Percentiles rank a stretch among this genome's conserved stretches.
phyloP scores from a whole-genome alignment of 345 rosid genomes.

The Linum tenue region DNA sequence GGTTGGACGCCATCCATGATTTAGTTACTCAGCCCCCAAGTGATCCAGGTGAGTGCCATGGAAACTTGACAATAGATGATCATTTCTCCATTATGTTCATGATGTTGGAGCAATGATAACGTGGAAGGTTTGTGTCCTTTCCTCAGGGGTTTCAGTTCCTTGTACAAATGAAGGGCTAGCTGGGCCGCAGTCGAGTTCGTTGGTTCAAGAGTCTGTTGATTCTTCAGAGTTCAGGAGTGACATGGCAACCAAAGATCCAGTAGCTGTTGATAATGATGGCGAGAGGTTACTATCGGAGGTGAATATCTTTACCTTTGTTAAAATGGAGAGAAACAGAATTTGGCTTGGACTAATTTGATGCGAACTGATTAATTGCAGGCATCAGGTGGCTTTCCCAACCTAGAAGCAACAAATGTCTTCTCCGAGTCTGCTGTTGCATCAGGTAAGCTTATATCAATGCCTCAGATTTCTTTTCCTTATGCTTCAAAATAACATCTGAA shows the following conservation, averaged over 20 bases:
- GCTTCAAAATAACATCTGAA: not conserved
- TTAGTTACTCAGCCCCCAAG: constrained; percentile 1
- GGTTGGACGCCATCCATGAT: not conserved
- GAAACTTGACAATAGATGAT: not conserved
- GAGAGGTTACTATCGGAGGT: constrained; percentile 26
- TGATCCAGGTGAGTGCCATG: constrained; percentile 13
- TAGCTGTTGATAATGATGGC: constrained; percentile 10
- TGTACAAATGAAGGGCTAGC: not conserved
- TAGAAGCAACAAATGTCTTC: constrained; percentile 33
- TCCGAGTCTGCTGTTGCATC: constrained; percentile 25
- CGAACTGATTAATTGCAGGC: constrained; percentile 24
- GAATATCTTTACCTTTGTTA: constrained; percentile 9
- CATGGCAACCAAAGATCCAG: constrained; percentile 8
- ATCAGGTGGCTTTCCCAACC: constrained; percentile 23
- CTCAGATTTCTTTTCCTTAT: not conserved
- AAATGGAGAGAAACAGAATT: not conserved
- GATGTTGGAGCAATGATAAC: not conserved
- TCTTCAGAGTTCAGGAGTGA: constrained; percentile 10
- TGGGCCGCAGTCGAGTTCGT: not conserved
- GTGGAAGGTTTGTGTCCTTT: not conserved
- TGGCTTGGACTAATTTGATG: constrained; percentile 11
- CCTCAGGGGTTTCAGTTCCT: constrained; percentile 17
- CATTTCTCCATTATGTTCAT: not conserved
- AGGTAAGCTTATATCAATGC: constrained; percentile 20
- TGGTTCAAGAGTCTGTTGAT: constrained; percentile 8